Evolutionary conservation across 2,329 filamentous ascomycete genomes (phyloP).

Genomic region (Onygenales sp.): DNA sequence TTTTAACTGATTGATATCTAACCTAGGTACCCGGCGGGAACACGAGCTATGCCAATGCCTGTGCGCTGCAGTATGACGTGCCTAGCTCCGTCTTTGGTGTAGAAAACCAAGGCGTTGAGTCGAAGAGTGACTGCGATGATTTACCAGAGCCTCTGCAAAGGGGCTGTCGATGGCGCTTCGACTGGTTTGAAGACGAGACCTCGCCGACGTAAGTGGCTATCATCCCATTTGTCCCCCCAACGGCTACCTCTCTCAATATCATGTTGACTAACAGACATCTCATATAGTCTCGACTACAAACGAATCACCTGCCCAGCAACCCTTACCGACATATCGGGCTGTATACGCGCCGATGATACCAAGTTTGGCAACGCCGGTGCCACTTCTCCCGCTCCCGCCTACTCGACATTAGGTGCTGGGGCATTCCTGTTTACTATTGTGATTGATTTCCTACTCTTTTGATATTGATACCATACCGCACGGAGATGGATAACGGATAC

Average conservation of each 20-base stretch:
- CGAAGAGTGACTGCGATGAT: background rate
- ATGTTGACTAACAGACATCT: background rate
- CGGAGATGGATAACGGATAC: no score
- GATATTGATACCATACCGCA: no score
- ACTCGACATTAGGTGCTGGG: no score
- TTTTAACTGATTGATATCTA: background rate
- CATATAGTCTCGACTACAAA: background rate
- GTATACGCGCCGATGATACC: background rate
- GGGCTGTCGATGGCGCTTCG: background rate
- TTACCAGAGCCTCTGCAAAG: background rate
- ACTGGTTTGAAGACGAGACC: background rate
- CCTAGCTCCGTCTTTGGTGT: background rate
- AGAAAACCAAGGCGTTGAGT: background rate
- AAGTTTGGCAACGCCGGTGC: background rate
- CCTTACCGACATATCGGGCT: background rate
- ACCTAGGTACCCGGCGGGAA: conserved; percentile 1
- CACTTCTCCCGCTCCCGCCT: background rate
- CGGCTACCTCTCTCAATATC: background rate
- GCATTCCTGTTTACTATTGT: no score
- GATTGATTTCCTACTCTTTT: no score
- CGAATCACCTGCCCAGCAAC: background rate
- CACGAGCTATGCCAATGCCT: background rate
- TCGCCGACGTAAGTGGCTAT: background rate
- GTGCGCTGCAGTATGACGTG: background rate
- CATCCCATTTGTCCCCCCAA: background rate